phyloP scores from a whole-genome alignment of 371 early-diverging fungal genomes.

The Mucor lusitanicus region DNA sequence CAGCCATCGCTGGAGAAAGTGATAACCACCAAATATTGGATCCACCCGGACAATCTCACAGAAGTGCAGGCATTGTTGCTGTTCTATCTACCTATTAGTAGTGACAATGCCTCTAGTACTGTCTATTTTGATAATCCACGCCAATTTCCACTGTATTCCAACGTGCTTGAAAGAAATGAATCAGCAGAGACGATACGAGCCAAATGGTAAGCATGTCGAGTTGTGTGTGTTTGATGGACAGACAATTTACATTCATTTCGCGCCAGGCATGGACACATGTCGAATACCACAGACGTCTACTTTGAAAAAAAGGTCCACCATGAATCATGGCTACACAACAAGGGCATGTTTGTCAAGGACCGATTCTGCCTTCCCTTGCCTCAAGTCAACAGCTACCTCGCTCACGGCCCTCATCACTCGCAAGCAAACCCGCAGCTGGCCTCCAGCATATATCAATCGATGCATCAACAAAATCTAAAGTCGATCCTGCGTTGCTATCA shows the following conservation, averaged over 20 bases:
- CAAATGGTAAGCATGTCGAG: constrained; percentile 8
- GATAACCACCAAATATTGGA: constrained; percentile 41
- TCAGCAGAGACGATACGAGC: constrained; percentile 13
- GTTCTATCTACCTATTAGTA: constrained; percentile 12
- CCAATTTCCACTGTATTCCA: constrained; percentile 13
- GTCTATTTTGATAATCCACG: constrained; percentile 20
- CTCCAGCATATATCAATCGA: constrained; percentile 1
- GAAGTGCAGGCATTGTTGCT: constrained; percentile 21
- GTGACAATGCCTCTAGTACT: background rate
- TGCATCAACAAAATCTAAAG: constrained; percentile 6
- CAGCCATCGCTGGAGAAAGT: constrained; percentile 21
- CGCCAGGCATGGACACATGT: background rate
- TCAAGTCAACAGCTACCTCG: background rate
- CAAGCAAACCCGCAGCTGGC: background rate
- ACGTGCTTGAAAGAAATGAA: constrained; percentile 18
- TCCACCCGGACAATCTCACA: constrained; percentile 20
- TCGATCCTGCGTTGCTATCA: constrained; percentile 14
- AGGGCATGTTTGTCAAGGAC: background rate
- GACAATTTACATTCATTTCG: too few species aligned
- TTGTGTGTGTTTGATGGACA: too few species aligned
- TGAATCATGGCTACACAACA: constrained; percentile 12
- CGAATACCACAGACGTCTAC: background rate
- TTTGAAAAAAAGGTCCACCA: constrained; percentile 10
- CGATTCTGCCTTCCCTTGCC: background rate
- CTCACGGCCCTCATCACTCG: background rate